Percentiles rank a stretch among this genome's conserved stretches.
These are phyloP conservation scores for Rhizophagus clarus DNA, from an alignment of 192 early-diverging fungal genomes.

Conservation along the genomic window DNA sequence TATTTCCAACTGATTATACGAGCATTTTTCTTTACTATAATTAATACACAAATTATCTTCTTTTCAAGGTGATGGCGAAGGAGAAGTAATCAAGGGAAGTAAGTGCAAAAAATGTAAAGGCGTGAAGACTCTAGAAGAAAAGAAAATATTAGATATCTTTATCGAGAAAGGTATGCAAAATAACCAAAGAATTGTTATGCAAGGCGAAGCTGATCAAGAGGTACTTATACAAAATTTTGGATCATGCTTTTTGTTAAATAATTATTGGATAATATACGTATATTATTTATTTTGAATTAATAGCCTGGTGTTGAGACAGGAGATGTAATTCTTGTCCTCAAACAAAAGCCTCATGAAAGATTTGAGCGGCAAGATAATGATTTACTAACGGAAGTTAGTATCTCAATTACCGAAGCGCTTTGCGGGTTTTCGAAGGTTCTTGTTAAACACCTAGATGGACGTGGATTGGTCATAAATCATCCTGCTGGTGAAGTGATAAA, in stretches of 20 bases:
- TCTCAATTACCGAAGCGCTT: slow-evolving; percentile 88
- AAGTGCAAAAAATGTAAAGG: slow-evolving; percentile 95
- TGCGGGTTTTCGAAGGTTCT: slow-evolving; percentile 85
- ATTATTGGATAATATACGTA: neutral
- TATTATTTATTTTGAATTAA: slow-evolving; percentile 3
- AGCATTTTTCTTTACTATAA: neutral
- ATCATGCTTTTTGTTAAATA: neutral
- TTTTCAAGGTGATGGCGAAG: slow-evolving; percentile 62
- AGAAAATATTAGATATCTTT: slow-evolving; percentile 88
- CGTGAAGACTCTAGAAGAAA: slow-evolving; percentile 77
- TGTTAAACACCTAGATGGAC: slow-evolving; percentile 86
- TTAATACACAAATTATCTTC: neutral
- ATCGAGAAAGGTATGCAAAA: slow-evolving; percentile 94
- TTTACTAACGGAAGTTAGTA: slow-evolving; percentile 75
- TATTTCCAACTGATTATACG: neutral
- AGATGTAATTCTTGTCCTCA: slow-evolving; percentile 90
- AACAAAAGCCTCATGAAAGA: slow-evolving; percentile 76
- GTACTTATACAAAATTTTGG: slow-evolving; percentile 15
- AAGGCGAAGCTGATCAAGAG: slow-evolving; percentile 94
- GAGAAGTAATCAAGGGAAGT: slow-evolving; percentile 83
- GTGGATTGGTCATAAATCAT: slow-evolving; percentile 81
- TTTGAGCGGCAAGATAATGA: slow-evolving; percentile 85
- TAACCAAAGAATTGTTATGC: slow-evolving; percentile 87
- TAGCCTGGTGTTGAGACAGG: slow-evolving; percentile 85
- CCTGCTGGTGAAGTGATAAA: slow-evolving; percentile 82